Base-by-base conservation (phyloP, 352 stramenopile genomes). In the Pythium rhizo-oryzae region DNA sequence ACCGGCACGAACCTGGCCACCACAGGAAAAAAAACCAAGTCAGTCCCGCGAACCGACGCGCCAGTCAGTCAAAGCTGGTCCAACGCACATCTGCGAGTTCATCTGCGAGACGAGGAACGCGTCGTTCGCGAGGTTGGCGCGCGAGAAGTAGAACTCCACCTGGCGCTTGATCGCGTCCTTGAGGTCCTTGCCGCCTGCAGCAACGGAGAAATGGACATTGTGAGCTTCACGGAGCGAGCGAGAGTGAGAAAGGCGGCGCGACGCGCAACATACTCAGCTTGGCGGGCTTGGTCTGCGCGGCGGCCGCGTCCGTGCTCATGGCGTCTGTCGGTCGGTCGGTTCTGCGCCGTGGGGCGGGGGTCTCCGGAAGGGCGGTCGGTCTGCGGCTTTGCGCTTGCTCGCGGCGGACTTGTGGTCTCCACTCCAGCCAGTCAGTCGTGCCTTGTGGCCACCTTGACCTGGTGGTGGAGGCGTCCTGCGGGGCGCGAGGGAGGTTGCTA, bases 81-180 rank as follows among this genome's bases (percentile, higher is more conserved):
- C 3, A n/a, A 74, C 77, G 65, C 74, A 94, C 89, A 95, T 94
- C 72, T 94, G 87, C 67, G 87, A 91, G 76, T 96, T 91, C 89
- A 96, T 96, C 62, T 96, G 86, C 60, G 87, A 93, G 23, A 96
- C 87, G 49, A 96, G 80, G 75, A 90, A 96, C 55, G 85, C 82
- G 62, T 96, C 89, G 59, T 90, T 96, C 55, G 84, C 77, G 23
- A 97, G 67, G 62, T 97, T 98, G 62, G 77, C 74, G 50, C 82
- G 87, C 39, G 90, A 97, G 65, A 98, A 97, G 78, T 97, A 98
- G 76, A 97, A 97, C 73, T 97, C 92, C 49, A 97, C 84, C 70
- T 97, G 90, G 69, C 76, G 76, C 71, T 93, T 91, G 67, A 97
- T 85, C 21, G 87, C 85, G 30, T 90, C 69, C 70, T 92, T 91